Evolutionary conservation across 345 rosid genomes (phyloP).

Genomic region (Microcos paniculata): DNA sequence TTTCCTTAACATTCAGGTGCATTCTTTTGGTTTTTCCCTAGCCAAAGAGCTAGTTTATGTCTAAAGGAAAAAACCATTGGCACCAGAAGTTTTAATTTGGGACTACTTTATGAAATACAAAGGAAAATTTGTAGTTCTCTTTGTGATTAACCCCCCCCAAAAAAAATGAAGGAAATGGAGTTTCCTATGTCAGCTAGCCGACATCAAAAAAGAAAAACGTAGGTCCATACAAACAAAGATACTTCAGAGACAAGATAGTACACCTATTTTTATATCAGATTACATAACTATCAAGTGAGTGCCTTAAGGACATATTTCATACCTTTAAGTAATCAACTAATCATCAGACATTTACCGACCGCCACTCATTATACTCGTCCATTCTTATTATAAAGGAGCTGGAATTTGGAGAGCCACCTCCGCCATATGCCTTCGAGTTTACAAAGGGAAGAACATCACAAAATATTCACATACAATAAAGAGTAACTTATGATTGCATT

Average conservation of each 20-base stretch:
- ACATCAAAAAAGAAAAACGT: background rate
- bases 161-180: background rate
- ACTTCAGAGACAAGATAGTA: background rate
- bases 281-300: background rate
- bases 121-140: background rate
- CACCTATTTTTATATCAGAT: background rate
- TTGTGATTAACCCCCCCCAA: background rate
- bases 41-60: background rate
- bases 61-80: background rate
- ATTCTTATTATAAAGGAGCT: conserved; percentile 90
- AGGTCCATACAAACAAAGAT: background rate
- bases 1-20: background rate
- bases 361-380: conserved; percentile 85
- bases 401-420: conserved; percentile 68
- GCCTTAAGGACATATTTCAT: background rate
- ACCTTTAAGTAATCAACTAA: conserved; percentile 22
- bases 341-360: conserved; percentile 30
- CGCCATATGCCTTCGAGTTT: conserved; percentile 79
- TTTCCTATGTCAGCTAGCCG: background rate
- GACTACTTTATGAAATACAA: background rate
- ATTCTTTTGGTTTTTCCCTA: background rate
- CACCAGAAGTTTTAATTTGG: background rate
- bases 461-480: background rate
- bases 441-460: background rate
- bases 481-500: background rate